Percentiles rank a stretch among this genome's conserved stretches.
These are phyloP conservation scores for Neurospora hispaniola DNA, from an alignment of 495 filamentous ascomycete genomes.

Conservation along the genomic window DNA sequence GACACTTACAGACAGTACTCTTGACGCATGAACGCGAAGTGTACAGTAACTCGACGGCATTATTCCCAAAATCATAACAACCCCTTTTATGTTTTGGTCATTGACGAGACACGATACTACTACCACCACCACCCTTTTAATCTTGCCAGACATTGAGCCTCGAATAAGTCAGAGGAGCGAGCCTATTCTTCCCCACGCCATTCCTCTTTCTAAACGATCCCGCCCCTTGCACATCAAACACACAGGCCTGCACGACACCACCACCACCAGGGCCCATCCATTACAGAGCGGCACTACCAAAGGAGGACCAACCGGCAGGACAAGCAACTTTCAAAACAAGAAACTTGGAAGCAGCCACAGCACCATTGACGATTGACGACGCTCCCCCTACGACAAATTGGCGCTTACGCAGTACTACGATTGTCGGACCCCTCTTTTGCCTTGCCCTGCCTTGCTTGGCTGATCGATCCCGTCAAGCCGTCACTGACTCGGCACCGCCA, in stretches of 20 bases:
- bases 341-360: not conserved
- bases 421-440: not conserved
- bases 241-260: not conserved
- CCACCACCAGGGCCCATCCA: not conserved
- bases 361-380: not conserved
- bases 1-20: not conserved
- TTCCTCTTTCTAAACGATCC: not conserved
- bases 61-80: not conserved
- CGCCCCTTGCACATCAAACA: not conserved
- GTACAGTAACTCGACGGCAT: not conserved
- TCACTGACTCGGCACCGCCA: not conserved
- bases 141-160: not conserved
- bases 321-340: not conserved
- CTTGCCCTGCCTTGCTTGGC: not conserved
- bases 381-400: not conserved
- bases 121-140: not conserved
- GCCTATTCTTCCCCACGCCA: not conserved
- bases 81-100: not conserved
- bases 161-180: not conserved
- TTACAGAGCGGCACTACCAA: not conserved
- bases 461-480: not conserved
- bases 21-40: not conserved
- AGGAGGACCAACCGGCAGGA: not conserved
- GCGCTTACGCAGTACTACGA: not conserved
- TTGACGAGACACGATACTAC: not conserved